Evolutionary conservation across 495 filamentous ascomycete genomes (phyloP).

Genomic region (Penicillium alfredii): DNA sequence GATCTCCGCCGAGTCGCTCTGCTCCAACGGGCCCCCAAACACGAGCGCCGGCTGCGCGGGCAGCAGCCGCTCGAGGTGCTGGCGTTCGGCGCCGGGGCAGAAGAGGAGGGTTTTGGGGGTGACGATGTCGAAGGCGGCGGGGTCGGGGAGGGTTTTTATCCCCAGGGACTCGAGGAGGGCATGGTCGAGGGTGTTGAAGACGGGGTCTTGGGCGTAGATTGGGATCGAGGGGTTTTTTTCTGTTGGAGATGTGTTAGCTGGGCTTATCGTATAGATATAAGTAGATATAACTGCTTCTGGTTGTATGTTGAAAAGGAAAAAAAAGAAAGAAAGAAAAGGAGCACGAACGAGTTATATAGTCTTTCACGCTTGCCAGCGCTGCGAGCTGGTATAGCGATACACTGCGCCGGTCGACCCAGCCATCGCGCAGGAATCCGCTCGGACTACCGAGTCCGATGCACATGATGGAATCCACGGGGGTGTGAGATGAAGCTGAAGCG

Average conservation of each 20-base stretch:
- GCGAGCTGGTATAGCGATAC: conserved; percentile 55
- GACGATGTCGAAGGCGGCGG: conserved; percentile 50
- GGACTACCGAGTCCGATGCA: conserved; percentile 52
- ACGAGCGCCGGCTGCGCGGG: conserved; percentile 24
- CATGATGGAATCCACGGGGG: conserved; percentile 28
- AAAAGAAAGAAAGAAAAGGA: conserved; percentile 1
- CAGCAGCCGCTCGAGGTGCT: conserved; percentile 34
- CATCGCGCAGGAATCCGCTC: conserved; percentile 40
- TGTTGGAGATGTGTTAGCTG: neutral
- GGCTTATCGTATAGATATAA: no score
- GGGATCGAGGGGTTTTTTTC: conserved; percentile 9
- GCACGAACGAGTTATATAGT: conserved; percentile 17
- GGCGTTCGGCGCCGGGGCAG: conserved; percentile 45
- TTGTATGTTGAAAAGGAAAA: neutral
- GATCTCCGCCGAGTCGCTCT: conserved; percentile 24
- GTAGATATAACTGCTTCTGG: no score
- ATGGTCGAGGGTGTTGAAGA: conserved; percentile 58
- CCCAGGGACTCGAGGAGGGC: conserved; percentile 48
- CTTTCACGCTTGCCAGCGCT: conserved; percentile 50
- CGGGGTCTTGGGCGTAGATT: conserved; percentile 62
- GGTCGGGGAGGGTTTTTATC: conserved; percentile 51
- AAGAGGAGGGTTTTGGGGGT: conserved; percentile 53
- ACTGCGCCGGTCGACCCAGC: conserved; percentile 41
- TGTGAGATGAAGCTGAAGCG: neutral
- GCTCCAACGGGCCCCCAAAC: conserved; percentile 34